Evolutionary conservation across 306 rosid genomes (phyloP).

Genomic region (Glycine tomentella): DNA sequence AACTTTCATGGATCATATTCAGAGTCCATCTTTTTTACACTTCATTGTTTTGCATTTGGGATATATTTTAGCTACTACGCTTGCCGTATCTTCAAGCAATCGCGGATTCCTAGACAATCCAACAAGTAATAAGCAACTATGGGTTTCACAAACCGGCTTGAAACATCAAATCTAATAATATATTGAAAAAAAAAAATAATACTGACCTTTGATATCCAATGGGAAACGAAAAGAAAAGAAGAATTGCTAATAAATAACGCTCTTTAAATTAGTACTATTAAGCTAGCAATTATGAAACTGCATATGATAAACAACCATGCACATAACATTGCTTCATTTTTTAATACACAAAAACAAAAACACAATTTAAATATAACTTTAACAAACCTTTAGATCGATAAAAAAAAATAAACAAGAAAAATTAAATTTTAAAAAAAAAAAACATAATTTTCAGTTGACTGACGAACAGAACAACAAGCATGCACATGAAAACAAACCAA

Average conservation of each 20-base stretch:
- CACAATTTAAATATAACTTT: too few species aligned
- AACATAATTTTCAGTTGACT: too few species aligned
- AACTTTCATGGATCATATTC: conserved; percentile 39
- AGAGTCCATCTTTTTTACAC: conserved; percentile 27
- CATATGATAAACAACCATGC: background rate
- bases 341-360: background rate
- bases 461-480: too few species aligned
- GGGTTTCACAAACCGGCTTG: conserved; percentile 1
- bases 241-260: background rate
- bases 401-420: too few species aligned
- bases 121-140: background rate
- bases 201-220: background rate
- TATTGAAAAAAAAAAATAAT: too few species aligned
- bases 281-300: background rate
- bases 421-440: too few species aligned
- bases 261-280: too few species aligned
- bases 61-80: background rate
- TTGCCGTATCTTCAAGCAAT: conserved; percentile 54
- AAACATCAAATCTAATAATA: background rate
- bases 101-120: conserved; percentile 51
- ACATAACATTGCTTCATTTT: background rate
- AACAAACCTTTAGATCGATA: too few species aligned
- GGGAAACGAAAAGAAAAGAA: background rate
- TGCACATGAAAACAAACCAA: too few species aligned
- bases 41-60: background rate